Percentiles rank a stretch among this genome's conserved stretches.
Conservation (phyloP, 495 filamentous ascomycete species). For the Chaetomidium leptoderma region DNA sequence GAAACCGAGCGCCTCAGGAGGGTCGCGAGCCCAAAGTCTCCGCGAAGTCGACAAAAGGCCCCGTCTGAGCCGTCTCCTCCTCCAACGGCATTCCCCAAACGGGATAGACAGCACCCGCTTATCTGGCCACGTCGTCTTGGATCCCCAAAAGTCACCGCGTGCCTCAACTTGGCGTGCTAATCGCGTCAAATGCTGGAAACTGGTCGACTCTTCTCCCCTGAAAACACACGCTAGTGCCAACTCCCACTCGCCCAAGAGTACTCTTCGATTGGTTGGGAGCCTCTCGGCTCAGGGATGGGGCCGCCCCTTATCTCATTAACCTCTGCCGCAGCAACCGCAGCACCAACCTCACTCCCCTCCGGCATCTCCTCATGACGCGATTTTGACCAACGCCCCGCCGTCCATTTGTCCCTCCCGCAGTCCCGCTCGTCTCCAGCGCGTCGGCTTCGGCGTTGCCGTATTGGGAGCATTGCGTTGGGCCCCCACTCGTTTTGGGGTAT, state of each 20-base stretch:
- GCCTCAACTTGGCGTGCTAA: not conserved
- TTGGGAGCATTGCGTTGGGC: not conserved
- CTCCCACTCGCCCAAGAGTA: not conserved
- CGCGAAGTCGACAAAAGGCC: not conserved
- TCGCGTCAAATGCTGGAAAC: not conserved
- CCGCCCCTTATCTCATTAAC: not conserved
- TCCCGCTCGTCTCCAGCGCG: not conserved
- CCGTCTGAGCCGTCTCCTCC: not conserved
- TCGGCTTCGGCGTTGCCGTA: not conserved
- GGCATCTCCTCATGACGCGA: conserved; percentile 1
- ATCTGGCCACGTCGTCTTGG: not conserved
- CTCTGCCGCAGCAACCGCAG: conserved; percentile 5
- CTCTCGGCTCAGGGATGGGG: conserved; percentile 4
- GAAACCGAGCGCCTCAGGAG: not conserved
- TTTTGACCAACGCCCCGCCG: conserved; percentile 2
- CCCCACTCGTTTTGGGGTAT: not conserved
- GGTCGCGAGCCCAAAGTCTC: not conserved
- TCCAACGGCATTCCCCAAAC: not conserved
- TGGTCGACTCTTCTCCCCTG: not conserved
- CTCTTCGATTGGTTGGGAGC: not conserved
- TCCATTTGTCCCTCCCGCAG: not conserved
- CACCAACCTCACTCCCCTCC: not conserved
- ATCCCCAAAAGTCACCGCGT: not conserved
- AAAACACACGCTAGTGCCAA: conserved; percentile 5
- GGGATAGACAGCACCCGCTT: not conserved